These are phyloP conservation scores for Phytophthora meadii DNA, from an alignment of 352 stramenopile species.

Conservation along the genomic window DNA sequence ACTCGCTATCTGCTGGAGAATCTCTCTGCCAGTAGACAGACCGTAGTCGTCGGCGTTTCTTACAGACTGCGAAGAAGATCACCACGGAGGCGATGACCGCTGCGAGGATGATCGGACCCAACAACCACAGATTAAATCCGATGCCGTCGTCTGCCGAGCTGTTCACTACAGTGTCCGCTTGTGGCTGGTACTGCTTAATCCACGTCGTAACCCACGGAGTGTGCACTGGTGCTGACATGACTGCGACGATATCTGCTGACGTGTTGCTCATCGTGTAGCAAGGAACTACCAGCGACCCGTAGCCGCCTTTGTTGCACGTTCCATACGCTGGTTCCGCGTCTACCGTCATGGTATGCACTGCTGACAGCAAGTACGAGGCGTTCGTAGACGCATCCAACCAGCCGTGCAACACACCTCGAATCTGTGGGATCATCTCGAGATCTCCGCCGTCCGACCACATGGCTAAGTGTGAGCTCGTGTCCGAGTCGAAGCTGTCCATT, in stretches of 20 bases:
- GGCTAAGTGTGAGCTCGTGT: conserved; percentile 25
- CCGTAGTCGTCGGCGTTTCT: conserved; percentile 25
- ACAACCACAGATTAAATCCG: conserved; percentile 30
- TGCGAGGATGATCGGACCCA: conserved; percentile 31
- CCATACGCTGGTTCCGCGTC: conserved; percentile 36
- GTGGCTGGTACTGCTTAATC: conserved; percentile 35
- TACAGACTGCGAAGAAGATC: conserved; percentile 24
- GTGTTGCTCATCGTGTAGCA: conserved; percentile 42
- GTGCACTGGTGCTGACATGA: conserved; percentile 30
- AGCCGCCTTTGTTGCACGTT: conserved; percentile 36
- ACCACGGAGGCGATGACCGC: conserved; percentile 2
- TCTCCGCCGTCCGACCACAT: conserved; percentile 49
- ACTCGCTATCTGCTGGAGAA: conserved; percentile 25
- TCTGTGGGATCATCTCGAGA: conserved; percentile 28
- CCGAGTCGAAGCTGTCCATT: conserved; percentile 38
- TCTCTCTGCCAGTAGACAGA: conserved; percentile 24
- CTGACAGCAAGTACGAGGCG: conserved; percentile 36
- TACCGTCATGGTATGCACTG: conserved; percentile 35
- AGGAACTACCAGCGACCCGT: conserved; percentile 48
- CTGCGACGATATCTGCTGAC: conserved; percentile 27
- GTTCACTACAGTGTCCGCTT: conserved; percentile 21
- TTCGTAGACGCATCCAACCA: conserved; percentile 36
- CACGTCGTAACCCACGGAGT: conserved; percentile 37
- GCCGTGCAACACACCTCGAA: conserved; percentile 30
- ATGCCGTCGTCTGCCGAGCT: conserved; percentile 19